Percentiles rank a stretch among this genome's conserved stretches.
These are phyloP conservation scores for Tolypocladium endophyticum DNA, from an alignment of 2,329 filamentous ascomycete species.

Conservation along the genomic window DNA sequence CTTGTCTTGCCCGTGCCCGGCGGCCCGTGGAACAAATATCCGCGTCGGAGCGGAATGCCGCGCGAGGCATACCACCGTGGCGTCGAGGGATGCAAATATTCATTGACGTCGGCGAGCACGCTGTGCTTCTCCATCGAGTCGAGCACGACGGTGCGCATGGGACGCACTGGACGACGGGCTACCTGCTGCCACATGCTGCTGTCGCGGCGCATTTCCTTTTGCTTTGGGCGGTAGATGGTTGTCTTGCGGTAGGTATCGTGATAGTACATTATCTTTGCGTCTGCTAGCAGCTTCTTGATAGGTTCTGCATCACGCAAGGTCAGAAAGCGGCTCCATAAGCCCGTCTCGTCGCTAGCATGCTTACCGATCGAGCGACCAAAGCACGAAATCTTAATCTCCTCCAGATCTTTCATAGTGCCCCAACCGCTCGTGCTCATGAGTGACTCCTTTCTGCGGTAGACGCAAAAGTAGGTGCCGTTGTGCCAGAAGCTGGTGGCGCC, in stretches of 20 bases:
- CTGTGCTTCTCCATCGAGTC: constrained; percentile 55
- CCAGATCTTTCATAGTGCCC: constrained; percentile 36
- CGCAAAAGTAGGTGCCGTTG: constrained; percentile 35
- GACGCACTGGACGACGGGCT: constrained; percentile 53
- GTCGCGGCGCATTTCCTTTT: constrained; percentile 34
- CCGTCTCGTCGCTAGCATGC: neutral
- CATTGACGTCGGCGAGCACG: constrained; percentile 63
- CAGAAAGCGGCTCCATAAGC: neutral
- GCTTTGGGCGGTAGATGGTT: constrained; percentile 42
- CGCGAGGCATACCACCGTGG: constrained; percentile 64
- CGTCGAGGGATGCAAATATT: constrained; percentile 62
- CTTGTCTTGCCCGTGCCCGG: constrained; percentile 66
- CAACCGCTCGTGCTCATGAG: constrained; percentile 20
- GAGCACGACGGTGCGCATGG: constrained; percentile 67
- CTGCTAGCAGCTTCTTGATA: constrained; percentile 43
- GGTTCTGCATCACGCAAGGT: constrained; percentile 24
- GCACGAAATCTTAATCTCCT: constrained; percentile 43
- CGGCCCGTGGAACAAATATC: constrained; percentile 69
- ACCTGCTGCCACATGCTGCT: constrained; percentile 43
- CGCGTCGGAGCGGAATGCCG: constrained; percentile 65
- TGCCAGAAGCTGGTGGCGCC: constrained; percentile 46
- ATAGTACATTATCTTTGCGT: constrained; percentile 42
- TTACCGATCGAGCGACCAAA: constrained; percentile 34
- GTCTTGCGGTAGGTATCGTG: constrained; percentile 44
- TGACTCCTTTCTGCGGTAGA: constrained; percentile 35